Evolutionary conservation across 2,329 filamentous ascomycete species (phyloP).

Genomic region (Ophiosphaerella narmari): DNA sequence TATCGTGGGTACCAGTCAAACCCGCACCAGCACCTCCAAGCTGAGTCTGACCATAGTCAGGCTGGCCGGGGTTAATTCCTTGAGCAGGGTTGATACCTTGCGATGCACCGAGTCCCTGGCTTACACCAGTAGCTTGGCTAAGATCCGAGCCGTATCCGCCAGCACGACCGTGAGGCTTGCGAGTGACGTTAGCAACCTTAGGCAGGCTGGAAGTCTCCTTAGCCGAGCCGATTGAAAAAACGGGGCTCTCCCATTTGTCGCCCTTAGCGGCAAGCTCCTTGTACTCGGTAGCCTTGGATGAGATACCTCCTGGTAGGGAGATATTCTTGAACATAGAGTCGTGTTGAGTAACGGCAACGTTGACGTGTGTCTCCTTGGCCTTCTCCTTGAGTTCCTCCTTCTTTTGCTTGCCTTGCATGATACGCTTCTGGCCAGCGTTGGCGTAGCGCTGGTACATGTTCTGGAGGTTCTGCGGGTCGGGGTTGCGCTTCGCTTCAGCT

Average conservation of each 20-base stretch:
- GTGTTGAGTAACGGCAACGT: constrained; percentile 82
- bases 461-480: constrained; percentile 71
- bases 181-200: constrained; percentile 55
- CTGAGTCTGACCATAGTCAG: constrained; percentile 18
- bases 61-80: constrained; percentile 1
- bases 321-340: constrained; percentile 93
- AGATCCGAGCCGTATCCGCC: constrained; percentile 33
- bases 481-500: constrained; percentile 64
- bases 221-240: constrained; percentile 86
- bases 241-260: constrained; percentile 90
- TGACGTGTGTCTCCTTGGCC: constrained; percentile 71
- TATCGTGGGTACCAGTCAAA: constrained; percentile 9
- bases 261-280: constrained; percentile 85
- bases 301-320: constrained; percentile 83
- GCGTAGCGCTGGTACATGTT: constrained; percentile 90
- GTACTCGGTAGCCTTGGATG: constrained; percentile 92
- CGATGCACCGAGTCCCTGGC: constrained; percentile 20
- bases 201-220: constrained; percentile 75
- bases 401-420: constrained; percentile 79
- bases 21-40: constrained; percentile 16
- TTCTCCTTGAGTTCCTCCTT: constrained; percentile 59
- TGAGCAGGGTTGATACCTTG: constrained; percentile 17
- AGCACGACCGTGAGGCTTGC: constrained; percentile 62
- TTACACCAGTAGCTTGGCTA: constrained; percentile 17
- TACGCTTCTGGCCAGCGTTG: constrained; percentile 72